phyloP scores from a whole-genome alignment of 306 rosid genomes.

The Lablab purpureus region DNA sequence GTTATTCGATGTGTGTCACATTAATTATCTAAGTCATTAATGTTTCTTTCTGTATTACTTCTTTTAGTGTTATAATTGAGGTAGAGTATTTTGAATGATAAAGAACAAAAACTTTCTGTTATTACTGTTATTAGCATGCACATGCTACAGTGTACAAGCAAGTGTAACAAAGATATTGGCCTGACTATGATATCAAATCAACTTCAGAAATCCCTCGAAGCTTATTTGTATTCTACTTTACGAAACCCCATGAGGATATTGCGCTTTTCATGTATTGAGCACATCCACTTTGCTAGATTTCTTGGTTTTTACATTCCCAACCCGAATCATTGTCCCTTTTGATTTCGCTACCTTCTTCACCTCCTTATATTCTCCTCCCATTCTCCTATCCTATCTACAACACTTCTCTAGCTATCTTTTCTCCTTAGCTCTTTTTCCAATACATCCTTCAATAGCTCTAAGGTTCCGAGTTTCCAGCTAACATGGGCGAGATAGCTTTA shows the following conservation, averaged over 20 bases:
- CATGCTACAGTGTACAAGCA: not conserved
- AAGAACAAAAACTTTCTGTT: not conserved
- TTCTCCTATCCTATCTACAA: constrained; percentile 49
- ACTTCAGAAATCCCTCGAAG: constrained; percentile 48
- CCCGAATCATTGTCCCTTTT: constrained; percentile 50
- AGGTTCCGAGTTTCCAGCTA: constrained; percentile 32
- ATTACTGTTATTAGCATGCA: constrained; percentile 37
- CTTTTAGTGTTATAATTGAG: not conserved
- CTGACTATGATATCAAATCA: constrained; percentile 54
- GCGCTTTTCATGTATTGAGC: constrained; percentile 45
- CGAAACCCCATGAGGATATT: constrained; percentile 66
- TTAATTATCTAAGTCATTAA: not conserved
- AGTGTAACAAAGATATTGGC: constrained; percentile 14
- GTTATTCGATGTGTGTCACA: not conserved
- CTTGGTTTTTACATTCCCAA: constrained; percentile 44
- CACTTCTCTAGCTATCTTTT: constrained; percentile 35
- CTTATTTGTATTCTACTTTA: constrained; percentile 46
- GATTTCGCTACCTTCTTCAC: constrained; percentile 41
- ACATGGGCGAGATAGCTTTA: constrained; percentile 80
- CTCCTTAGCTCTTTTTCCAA: constrained; percentile 28
- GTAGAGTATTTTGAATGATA: not conserved
- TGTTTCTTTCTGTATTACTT: not conserved
- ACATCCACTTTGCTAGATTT: constrained; percentile 56
- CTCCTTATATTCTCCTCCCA: constrained; percentile 56
- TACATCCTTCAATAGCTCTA: not conserved